A percentile compares a stretch with the other conserved stretches of the same genome.
phyloP scores from a whole-genome alignment of 2,329 filamentous ascomycete species.

The Fusarium sp. region DNA sequence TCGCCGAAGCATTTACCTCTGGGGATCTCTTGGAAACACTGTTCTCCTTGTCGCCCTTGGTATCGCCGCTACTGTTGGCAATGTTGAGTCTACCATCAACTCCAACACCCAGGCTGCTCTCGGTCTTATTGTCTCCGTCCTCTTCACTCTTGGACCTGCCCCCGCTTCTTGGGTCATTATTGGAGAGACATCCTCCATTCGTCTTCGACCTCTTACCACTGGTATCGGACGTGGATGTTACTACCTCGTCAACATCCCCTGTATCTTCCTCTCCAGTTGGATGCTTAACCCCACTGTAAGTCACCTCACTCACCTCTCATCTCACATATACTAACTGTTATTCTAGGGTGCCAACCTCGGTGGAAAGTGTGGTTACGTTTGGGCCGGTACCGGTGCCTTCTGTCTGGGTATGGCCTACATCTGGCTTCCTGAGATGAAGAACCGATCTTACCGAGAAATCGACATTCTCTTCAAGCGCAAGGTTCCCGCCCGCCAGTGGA shows the following conservation, averaged over 20 bases:
- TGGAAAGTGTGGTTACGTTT: conserved; percentile 69
- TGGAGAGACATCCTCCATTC: conserved; percentile 72
- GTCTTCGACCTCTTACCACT: conserved; percentile 72
- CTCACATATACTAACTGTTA: conserved; percentile 40
- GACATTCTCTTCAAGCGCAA: conserved; percentile 68
- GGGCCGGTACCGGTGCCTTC: conserved; percentile 67
- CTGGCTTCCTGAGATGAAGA: conserved; percentile 67
- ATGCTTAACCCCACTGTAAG: conserved; percentile 68
- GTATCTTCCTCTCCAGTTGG: conserved; percentile 70
- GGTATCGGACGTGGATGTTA: conserved; percentile 72
- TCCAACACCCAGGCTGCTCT: conserved; percentile 69
- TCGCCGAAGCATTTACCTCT: conserved; percentile 73
- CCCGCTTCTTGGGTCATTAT: conserved; percentile 76
- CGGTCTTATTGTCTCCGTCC: conserved; percentile 72
- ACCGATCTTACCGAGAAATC: conserved; percentile 69
- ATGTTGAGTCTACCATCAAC: conserved; percentile 49
- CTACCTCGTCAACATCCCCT: conserved; percentile 73
- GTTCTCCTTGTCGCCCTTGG: conserved; percentile 67
- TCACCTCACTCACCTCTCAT: background rate
- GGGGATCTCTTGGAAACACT: conserved; percentile 66
- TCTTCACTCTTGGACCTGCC: conserved; percentile 71
- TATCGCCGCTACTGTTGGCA: conserved; percentile 65
- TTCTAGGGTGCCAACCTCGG: conserved; percentile 56
- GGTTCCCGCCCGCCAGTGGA: conserved; percentile 66
- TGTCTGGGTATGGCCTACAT: conserved; percentile 63